phyloP scores from a whole-genome alignment of 2,329 filamentous ascomycete species.

The Pyricularia sp. region DNA sequence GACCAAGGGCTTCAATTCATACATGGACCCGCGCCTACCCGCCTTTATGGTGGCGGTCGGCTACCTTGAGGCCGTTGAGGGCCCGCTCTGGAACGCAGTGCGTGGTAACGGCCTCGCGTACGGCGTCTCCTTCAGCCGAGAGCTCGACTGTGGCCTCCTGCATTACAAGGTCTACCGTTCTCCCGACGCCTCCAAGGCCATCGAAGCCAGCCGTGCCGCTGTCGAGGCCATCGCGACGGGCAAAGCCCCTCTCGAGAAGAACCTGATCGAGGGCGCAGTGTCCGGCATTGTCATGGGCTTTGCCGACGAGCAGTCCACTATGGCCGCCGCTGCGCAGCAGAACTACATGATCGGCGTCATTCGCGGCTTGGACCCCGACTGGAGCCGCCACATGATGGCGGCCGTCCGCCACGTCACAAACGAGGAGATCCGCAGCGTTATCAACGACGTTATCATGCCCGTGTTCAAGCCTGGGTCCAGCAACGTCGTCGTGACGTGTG shows the following conservation, averaged over 20 bases:
- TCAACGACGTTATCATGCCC: slow-evolving; percentile 67
- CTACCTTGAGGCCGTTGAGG: slow-evolving; percentile 89
- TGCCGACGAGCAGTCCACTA: slow-evolving; percentile 81
- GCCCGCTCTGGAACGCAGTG: slow-evolving; percentile 87
- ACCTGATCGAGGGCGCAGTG: slow-evolving; percentile 82
- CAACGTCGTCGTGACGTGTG: slow-evolving; percentile 83
- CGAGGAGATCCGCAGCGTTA: slow-evolving; percentile 65
- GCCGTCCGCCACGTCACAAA: slow-evolving; percentile 67
- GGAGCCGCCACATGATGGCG: slow-evolving; percentile 66
- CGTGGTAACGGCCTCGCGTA: slow-evolving; percentile 92
- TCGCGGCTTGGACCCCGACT: slow-evolving; percentile 64
- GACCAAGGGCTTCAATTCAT: slow-evolving; percentile 64
- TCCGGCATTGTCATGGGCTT: slow-evolving; percentile 79
- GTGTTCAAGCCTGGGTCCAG: slow-evolving; percentile 72
- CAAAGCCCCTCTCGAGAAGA: slow-evolving; percentile 61
- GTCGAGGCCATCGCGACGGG: slow-evolving; percentile 69
- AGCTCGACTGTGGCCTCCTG: slow-evolving; percentile 69
- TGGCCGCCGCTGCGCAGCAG: slow-evolving; percentile 70
- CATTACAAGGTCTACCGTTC: slow-evolving; percentile 85
- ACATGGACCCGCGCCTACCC: slow-evolving; percentile 67
- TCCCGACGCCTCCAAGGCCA: slow-evolving; percentile 81
- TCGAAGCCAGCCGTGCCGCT: slow-evolving; percentile 64
- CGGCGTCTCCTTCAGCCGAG: slow-evolving; percentile 69
- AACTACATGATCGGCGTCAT: slow-evolving; percentile 80
- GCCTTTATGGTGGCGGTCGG: slow-evolving; percentile 80